These are phyloP conservation scores for Talaromyces albobiverticillius DNA, from an alignment of 2,329 filamentous ascomycete genomes.

Conservation along the genomic window DNA sequence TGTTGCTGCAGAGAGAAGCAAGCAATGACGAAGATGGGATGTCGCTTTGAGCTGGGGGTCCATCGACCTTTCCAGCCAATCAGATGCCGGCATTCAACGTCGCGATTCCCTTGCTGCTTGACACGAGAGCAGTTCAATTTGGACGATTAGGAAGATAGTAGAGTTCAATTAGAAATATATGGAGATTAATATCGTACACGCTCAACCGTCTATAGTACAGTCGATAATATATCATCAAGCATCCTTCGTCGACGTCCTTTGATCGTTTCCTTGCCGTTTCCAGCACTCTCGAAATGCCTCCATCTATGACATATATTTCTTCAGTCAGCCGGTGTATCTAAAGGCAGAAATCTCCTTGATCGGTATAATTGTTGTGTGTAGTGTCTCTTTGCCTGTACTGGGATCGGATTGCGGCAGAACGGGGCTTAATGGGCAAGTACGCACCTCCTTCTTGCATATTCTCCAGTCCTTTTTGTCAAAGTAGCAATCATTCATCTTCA, in stretches of 20 bases:
- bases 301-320: slow-evolving; percentile 66
- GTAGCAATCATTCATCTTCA: slow-evolving; percentile 90
- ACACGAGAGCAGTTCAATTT: neutral
- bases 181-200: neutral
- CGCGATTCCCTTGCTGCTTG: too few relatives aligned
- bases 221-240: slow-evolving; percentile 34
- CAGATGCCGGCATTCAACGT: neutral
- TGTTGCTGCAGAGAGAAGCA: neutral
- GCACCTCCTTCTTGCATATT: slow-evolving; percentile 79
- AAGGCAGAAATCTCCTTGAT: too few relatives aligned
- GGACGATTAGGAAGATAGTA: neutral
- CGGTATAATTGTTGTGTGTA: too few relatives aligned
- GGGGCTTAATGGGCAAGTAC: slow-evolving; percentile 25
- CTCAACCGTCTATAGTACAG: neutral
- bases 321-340: neutral
- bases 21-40: neutral
- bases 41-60: neutral
- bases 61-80: slow-evolving; percentile 4
- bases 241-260: slow-evolving; percentile 75
- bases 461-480: slow-evolving; percentile 97
- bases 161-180: neutral
- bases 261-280: slow-evolving; percentile 84
- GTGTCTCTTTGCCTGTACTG: too few relatives aligned
- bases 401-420: too few relatives aligned
- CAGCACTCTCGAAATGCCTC: slow-evolving; percentile 84